Conservation (phyloP, 2,329 filamentous ascomycete genomes). For the Epichloe hybrida region DNA sequence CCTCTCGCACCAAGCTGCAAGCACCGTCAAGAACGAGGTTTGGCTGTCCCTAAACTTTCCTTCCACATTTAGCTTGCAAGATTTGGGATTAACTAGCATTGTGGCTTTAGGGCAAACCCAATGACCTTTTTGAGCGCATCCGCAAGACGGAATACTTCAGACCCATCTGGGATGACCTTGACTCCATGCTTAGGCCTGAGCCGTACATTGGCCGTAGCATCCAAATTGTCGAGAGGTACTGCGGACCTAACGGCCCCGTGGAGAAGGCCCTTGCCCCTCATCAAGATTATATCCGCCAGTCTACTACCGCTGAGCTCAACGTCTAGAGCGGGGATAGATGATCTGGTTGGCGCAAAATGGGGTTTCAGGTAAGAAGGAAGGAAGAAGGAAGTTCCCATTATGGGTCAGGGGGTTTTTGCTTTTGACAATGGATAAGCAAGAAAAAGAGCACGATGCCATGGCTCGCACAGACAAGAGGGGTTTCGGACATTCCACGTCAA, state of each 20-base stretch:
- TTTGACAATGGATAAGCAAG: no score
- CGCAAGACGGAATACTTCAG: constrained; percentile 60
- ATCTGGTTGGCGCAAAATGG: no score
- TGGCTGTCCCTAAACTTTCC: background rate
- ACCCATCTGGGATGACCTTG: constrained; percentile 55
- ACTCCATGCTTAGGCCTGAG: constrained; percentile 50
- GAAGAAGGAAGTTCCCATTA: no score
- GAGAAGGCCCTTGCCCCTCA: constrained; percentile 28
- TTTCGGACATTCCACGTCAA: no score
- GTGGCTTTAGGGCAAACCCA: constrained; percentile 42
- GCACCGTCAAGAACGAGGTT: constrained; percentile 37
- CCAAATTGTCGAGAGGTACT: constrained; percentile 32
- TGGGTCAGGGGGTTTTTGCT: no score
- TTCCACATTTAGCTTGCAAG: no score
- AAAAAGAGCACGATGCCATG: no score
- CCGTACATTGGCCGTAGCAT: constrained; percentile 33
- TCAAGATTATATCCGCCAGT: constrained; percentile 17
- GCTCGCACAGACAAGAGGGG: no score
- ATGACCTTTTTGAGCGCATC: constrained; percentile 73
- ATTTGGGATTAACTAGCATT: no score
- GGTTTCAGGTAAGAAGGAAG: no score
- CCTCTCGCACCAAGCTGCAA: constrained; percentile 60
- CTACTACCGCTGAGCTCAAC: constrained; percentile 4
- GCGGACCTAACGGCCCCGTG: constrained; percentile 24
- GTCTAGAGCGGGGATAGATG: background rate